Evolutionary conservation across 257 asterid genomes (phyloP).

Genomic region (Henckelia pumila): DNA sequence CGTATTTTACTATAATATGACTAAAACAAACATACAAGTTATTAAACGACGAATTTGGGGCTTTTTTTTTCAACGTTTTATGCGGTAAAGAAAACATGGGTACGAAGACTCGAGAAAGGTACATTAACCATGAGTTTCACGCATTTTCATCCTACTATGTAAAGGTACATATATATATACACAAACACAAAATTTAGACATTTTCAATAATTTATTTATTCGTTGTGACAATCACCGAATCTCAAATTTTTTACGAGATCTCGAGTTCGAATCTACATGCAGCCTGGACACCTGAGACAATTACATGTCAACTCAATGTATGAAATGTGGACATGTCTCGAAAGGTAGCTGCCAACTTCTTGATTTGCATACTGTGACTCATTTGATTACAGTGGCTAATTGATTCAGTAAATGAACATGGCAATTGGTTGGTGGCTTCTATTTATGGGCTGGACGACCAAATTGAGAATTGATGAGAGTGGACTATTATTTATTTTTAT

Average conservation of each 20-base stretch:
- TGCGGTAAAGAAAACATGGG: not conserved
- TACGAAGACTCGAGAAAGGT: not conserved
- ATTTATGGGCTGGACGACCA: not conserved
- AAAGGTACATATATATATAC: no score
- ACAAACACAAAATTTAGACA: no score
- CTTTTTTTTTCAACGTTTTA: no score
- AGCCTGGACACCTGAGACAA: no score
- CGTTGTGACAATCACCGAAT: no score
- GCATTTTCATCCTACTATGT: not conserved
- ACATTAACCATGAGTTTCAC: not conserved
- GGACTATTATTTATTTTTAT: not conserved
- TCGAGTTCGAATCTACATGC: no score
- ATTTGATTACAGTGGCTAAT: not conserved
- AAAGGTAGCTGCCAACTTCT: not conserved
- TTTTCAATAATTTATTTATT: no score
- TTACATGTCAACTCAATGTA: not conserved
- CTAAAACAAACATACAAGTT: no score
- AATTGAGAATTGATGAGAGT: not conserved
- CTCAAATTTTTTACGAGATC: no score
- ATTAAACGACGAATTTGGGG: no score
- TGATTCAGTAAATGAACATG: not conserved
- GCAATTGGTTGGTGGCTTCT: not conserved
- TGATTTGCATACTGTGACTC: not conserved
- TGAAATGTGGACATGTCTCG: not conserved
- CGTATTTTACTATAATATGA: no score